Base-by-base conservation (phyloP, 2,329 filamentous ascomycete genomes). In the Fusarium dimerum region DNA sequence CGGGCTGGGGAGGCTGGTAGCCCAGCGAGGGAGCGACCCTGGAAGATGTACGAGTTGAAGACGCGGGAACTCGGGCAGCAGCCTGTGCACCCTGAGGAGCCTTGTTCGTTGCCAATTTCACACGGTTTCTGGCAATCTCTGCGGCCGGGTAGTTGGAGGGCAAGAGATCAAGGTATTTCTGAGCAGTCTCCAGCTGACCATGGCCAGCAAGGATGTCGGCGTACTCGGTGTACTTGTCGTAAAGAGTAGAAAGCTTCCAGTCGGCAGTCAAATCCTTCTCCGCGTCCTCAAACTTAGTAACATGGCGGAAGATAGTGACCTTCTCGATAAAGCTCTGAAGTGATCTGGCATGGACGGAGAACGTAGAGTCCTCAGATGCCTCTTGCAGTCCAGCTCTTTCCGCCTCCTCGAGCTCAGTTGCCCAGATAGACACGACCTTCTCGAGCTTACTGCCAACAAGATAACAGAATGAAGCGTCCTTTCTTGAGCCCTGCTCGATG, bases 261-360 rank as follows among this genome's bases (percentile, higher is more conserved):
- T 87, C 90, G 1, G 86, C 86, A 10, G 83, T 79, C 62, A 90
- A 83, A 43, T 76, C 75, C 58, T 84, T 83, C 67, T 97, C 92
- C 9, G 76, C 73, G 68, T 99, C 94, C 64, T 89, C 78, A 77
- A 97, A 99, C 67, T 93, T 92, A 56, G 92, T 92, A 41, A 97
- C 92, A 62, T 94, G 84, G 49, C 94, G 88, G 85, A 99, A 99
- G 48, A 99, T 84, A 0, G 92, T 96, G 43, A 99, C 94, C 79
- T 99, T 99, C 76, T 99, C 94, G 57, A 99, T 96, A 68, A 99
- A 93, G 60, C 89, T 87, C 72, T 97, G 94, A 41, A 99, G 77
- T 43, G 89, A 88, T 56, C 86, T 86, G 50, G 93, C 92, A 66
- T 97, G 94, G 45, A 97, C 86, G 0, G 93, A 96, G 74, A 97